These are phyloP conservation scores for Gnaphalium uliginosum DNA, from an alignment of 129 eudicot species.

Conservation along the genomic window DNA sequence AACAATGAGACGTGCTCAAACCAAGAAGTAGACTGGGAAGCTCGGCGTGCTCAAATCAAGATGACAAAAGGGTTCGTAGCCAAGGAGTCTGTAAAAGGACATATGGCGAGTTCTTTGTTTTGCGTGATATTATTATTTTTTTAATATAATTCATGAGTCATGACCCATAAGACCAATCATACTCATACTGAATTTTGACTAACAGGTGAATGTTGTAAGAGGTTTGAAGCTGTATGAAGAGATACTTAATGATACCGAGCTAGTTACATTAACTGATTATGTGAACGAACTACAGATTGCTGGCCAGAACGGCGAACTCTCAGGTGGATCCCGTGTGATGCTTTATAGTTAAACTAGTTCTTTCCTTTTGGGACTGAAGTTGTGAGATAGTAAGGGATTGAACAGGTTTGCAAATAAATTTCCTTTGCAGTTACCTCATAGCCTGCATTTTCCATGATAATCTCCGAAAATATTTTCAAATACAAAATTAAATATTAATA, in stretches of 20 bases:
- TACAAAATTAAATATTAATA: neutral
- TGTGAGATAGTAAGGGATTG: conserved; percentile 78
- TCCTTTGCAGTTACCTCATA: conserved; percentile 29
- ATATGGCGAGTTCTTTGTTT: conserved; percentile 76
- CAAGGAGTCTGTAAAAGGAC: conserved; percentile 98
- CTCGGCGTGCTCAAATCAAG: conserved; percentile 83
- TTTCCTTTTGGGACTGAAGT: conserved; percentile 76
- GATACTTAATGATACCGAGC: conserved; percentile 67
- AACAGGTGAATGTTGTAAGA: conserved; percentile 95
- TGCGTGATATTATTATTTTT: neutral
- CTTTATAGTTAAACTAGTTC: conserved; percentile 65
- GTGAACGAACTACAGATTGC: conserved; percentile 79
- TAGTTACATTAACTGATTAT: conserved; percentile 64
- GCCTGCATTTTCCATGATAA: conserved; percentile 27
- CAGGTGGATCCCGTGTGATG: conserved; percentile 95
- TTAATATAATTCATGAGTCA: neutral
- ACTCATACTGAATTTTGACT: conserved; percentile 12
- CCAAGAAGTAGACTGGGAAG: conserved; percentile 73
- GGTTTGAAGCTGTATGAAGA: conserved; percentile 91
- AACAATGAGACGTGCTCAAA: conserved; percentile 45
- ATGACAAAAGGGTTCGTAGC: conserved; percentile 96
- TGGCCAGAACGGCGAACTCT: conserved; percentile 94
- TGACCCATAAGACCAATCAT: neutral
- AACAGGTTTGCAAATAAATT: conserved; percentile 69
- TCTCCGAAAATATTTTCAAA: conserved; percentile 13